Conservation (phyloP, 2,329 filamentous ascomycete genomes). For the Ascochyta viciae-villosae region DNA sequence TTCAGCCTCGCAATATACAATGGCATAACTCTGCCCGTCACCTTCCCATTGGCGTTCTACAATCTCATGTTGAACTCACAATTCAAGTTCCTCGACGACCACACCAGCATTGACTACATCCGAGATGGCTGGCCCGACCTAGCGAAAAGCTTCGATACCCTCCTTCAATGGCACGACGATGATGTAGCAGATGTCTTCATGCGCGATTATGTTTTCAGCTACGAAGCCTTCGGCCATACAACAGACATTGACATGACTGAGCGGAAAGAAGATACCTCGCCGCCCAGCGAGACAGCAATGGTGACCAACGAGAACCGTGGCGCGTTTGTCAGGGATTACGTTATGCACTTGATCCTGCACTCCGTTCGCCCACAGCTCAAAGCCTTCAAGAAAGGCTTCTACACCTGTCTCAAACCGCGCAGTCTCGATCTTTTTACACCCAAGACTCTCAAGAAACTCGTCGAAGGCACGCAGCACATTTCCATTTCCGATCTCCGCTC, state of each 20-base stretch:
- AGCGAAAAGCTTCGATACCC: constrained; percentile 72
- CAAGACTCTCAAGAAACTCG: constrained; percentile 71
- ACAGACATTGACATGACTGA: constrained; percentile 63
- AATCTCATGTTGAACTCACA: constrained; percentile 75
- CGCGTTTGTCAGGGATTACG: constrained; percentile 83
- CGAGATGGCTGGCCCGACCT: constrained; percentile 89
- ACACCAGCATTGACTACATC: constrained; percentile 69
- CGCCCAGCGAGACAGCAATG: constrained; percentile 64
- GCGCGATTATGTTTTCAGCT: constrained; percentile 86
- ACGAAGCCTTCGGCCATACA: constrained; percentile 62
- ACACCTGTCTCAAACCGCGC: constrained; percentile 72
- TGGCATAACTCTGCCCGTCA: constrained; percentile 87
- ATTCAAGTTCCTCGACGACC: constrained; percentile 60
- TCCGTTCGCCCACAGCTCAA: constrained; percentile 79
- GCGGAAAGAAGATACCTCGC: neutral
- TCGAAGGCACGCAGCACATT: constrained; percentile 85
- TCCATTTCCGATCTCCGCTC: constrained; percentile 75
- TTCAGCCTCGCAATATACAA: constrained; percentile 92
- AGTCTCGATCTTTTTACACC: constrained; percentile 62
- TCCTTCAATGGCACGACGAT: constrained; percentile 82
- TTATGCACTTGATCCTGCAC: constrained; percentile 79
- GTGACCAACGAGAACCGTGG: constrained; percentile 83
- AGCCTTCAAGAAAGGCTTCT: constrained; percentile 84
- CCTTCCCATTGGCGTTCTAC: constrained; percentile 86
- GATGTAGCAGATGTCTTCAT: constrained; percentile 82